Evolutionary conservation across 176 grass and related monocot species (phyloP), one percentile per base, ranked within the genome.

Genomic region (Oryza glaberrima): DNA sequence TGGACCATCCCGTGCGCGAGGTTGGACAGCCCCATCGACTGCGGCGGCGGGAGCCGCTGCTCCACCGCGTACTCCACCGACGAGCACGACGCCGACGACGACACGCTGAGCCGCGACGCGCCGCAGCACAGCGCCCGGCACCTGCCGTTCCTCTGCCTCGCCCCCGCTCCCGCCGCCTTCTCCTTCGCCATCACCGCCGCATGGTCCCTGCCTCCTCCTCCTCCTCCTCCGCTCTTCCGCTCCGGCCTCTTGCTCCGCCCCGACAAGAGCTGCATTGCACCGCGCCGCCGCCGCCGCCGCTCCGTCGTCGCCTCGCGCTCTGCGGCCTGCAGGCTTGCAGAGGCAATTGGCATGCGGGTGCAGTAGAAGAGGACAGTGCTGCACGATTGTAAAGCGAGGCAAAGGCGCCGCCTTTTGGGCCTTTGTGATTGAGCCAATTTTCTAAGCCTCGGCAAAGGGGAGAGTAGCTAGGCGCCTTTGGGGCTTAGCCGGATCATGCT

Each of bases 1-100:
- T 98, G 89, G 64, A 94, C 93, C 93, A 94, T 79, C 20, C 85
- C 91, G 66, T 95, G 95, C 12, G 82, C 85, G 72, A 91, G 49
- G 73, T 84, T 84, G 65, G 90, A 91, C 65, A 95, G 64, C 84
- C 81, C 74, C 7, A 77, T 76, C 14, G 43, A 9, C 43, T 9
- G 79, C 19, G 76, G 73, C 46, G 36, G 80, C 30, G 47, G 19
- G 6, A 20, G 66, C 44, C 36, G 46, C 32, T 43, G 69, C 36
- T 75, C 86, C 36, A 34, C 44, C 78, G 61, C 61, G 36, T 63
- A 77, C 65, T 87, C 91, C 44, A 45, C 5, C 19, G 84, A 86
- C 75, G 80, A 90, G 80, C 79, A 90, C 11, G 88, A 90, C 72
- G 88, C 78, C 22, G 88, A 36, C 35, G 93, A 95, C 10, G 87